Base-by-base conservation (phyloP, 495 filamentous ascomycete genomes). In the Entonaema liquescens region DNA sequence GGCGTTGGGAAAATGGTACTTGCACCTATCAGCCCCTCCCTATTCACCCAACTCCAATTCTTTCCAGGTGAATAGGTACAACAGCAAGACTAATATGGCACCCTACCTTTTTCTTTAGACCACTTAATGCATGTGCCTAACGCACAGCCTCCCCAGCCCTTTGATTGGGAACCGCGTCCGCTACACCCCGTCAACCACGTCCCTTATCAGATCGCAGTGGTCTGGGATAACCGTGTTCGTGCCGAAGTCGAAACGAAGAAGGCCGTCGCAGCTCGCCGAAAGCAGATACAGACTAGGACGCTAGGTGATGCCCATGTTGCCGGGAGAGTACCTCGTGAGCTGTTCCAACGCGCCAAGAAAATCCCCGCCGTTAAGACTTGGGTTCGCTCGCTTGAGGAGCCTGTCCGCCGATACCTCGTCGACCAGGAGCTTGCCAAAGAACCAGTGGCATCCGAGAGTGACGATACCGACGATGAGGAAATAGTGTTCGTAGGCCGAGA, bases 1-100 rank as follows among this genome's bases (percentile, higher is more conserved):
- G 93, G 74, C 86, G 94, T 42, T 98, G 94, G 93, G 95, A 99
- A 82, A 99, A 99, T 79, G 94, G 94, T 97, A 86, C 29, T 59
- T 64, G 17, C 52, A 58, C 56, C 38, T 28, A 29, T 36, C 17
- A 28, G 33, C 17, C 19, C 42, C 19, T 23, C 17, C 17, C 5
- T 25, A 26, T 53, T 31, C 36, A 71, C 25, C 36, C 26, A 17
- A 38, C 28, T 44, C 13, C 42, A 19, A 36, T 26, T 26, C 33
- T 19, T 8, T 49, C 42, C 42, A 1, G 9, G 44, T 42, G 53
- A 57, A 36, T 35, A 21, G 50, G 36, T 56, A 25, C 7, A 54
- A 21, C 33, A 15, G 54, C 42, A 59, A 23, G 36, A 65, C 73
- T 73, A 73, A 73, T 58, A n/a, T 25, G 35, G 44, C 38, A 59